Evolutionary conservation across 2,329 filamentous ascomycete species (phyloP).

Genomic region (Lecanoromycetidae sp.): DNA sequence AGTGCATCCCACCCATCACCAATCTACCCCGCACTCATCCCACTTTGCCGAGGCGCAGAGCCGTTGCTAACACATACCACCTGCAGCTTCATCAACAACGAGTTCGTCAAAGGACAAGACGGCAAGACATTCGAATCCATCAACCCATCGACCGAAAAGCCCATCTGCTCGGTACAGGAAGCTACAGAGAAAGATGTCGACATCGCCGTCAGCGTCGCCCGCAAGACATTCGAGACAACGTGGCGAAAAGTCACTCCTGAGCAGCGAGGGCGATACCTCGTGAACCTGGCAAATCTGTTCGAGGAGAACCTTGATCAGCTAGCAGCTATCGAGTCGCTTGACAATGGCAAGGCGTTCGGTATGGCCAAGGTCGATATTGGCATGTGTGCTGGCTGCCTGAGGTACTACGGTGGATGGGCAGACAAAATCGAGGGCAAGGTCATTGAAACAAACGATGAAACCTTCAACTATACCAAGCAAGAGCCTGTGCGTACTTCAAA

Average conservation of each 20-base stretch:
- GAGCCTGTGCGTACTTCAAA: slow-evolving; percentile 41
- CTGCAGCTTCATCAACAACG: slow-evolving; percentile 26
- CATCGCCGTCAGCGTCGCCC: slow-evolving; percentile 23
- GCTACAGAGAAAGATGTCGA: slow-evolving; percentile 26
- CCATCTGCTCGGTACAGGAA: slow-evolving; percentile 24
- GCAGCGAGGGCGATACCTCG: slow-evolving; percentile 20
- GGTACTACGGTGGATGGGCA: slow-evolving; percentile 74
- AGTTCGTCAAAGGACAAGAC: slow-evolving; percentile 23
- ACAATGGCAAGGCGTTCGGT: slow-evolving; percentile 24
- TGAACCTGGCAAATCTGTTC: slow-evolving; percentile 22
- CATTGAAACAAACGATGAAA: slow-evolving; percentile 57
- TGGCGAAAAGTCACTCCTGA: slow-evolving; percentile 22
- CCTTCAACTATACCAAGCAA: slow-evolving; percentile 63
- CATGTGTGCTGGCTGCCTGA: slow-evolving; percentile 52
- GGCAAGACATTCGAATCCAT: slow-evolving; percentile 26
- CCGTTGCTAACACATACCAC: slow-evolving; percentile 1
- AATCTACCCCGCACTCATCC: slow-evolving; percentile 2
- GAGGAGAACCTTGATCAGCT: slow-evolving; percentile 21
- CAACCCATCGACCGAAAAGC: slow-evolving; percentile 25
- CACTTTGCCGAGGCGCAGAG: not conserved
- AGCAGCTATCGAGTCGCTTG: slow-evolving; percentile 23
- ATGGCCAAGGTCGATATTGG: slow-evolving; percentile 43
- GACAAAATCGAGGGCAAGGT: slow-evolving; percentile 79
- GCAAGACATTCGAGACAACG: slow-evolving; percentile 22
- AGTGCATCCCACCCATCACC: not conserved